These are phyloP conservation scores for Pisolithus tinctorius DNA, from an alignment of 768 basidiomycete genomes.

Conservation along the genomic window DNA sequence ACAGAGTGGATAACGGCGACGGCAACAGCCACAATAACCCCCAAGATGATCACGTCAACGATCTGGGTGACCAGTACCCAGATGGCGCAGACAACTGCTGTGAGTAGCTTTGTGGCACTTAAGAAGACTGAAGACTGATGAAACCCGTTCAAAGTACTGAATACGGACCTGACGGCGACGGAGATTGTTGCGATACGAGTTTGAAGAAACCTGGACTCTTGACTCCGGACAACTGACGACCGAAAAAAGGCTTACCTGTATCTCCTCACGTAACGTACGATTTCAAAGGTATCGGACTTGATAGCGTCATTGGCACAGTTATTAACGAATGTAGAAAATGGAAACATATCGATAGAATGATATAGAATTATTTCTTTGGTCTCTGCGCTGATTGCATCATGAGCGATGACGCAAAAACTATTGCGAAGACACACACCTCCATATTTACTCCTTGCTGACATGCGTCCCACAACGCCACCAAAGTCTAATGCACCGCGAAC, in stretches of 20 bases:
- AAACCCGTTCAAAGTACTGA: neutral
- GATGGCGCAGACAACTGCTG: too few relatives aligned
- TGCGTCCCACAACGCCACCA: constrained; percentile 80
- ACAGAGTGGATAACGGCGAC: neutral
- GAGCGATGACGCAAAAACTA: neutral
- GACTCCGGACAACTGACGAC: neutral
- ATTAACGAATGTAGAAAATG: neutral
- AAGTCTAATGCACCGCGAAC: constrained; percentile 91
- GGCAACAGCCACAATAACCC: neutral
- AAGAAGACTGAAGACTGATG: neutral
- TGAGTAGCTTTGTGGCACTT: neutral
- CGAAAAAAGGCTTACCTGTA: neutral
- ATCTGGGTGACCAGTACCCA: neutral
- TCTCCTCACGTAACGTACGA: neutral
- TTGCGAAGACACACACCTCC: constrained; percentile 52
- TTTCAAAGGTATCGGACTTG: neutral
- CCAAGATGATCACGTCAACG: neutral
- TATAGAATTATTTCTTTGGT: constrained; percentile 57
- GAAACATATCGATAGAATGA: neutral
- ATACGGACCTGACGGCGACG: neutral
- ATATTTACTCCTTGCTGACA: constrained; percentile 82
- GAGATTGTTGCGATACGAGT: neutral
- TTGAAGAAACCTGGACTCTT: neutral
- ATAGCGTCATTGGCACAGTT: neutral
- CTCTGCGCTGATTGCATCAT: constrained; percentile 61